These are phyloP conservation scores for Coniochaeta sp. DNA, from an alignment of 2,329 filamentous ascomycete genomes.

Conservation along the genomic window DNA sequence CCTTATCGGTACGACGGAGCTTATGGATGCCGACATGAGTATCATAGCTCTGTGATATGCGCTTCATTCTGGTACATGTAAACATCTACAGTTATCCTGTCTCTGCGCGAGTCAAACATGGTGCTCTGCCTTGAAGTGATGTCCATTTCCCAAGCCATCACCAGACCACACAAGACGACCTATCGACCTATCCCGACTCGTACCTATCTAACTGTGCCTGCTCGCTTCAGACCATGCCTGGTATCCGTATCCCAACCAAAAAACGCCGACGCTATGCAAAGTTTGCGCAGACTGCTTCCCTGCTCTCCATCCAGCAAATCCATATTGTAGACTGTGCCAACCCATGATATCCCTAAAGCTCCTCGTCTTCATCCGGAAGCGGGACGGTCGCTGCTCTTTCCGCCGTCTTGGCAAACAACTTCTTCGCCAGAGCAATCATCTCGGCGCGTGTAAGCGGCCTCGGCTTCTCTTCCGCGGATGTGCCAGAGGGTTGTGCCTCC, in stretches of 20 bases:
- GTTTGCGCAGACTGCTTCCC: neutral
- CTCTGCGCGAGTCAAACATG: no score
- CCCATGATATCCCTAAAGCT: constrained; percentile 1
- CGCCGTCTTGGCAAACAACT: neutral
- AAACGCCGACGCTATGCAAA: constrained; percentile 22
- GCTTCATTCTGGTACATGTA: no score
- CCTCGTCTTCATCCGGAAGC: constrained; percentile 9
- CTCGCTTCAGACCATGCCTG: neutral
- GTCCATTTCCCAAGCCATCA: no score
- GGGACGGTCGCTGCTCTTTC: neutral
- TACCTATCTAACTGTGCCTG: neutral
- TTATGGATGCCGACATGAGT: no score
- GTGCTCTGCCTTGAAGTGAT: neutral
- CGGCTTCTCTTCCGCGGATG: neutral
- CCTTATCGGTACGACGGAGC: no score
- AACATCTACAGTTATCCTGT: no score
- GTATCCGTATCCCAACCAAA: constrained; percentile 4
- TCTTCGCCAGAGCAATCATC: neutral
- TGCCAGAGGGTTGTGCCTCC: neutral
- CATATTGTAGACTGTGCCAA: neutral
- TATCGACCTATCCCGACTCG: neutral
- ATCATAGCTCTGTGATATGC: no score
- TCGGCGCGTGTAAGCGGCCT: neutral
- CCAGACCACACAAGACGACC: no score
- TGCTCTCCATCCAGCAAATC: neutral